Evolutionary conservation across 2,329 filamentous ascomycete genomes (phyloP).

Genomic region (Penicillium sclerotigenum): DNA sequence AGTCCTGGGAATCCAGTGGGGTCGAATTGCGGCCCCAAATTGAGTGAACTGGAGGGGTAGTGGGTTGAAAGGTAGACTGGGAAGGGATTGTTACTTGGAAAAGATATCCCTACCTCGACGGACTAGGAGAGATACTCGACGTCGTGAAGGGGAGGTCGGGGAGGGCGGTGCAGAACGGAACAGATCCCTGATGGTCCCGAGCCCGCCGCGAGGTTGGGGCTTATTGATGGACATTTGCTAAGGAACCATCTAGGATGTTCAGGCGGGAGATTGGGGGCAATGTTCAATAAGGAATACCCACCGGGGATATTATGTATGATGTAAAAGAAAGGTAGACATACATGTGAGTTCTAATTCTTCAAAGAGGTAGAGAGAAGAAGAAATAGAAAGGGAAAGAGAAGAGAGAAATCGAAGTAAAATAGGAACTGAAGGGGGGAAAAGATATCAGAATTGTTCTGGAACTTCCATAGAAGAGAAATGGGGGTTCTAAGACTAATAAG

Average conservation of each 20-base stretch:
- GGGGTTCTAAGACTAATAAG: constrained; percentile 1
- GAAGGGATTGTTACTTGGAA: constrained; percentile 30
- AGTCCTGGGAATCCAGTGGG: constrained; percentile 5
- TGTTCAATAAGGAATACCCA: constrained; percentile 5
- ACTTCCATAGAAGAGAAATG: constrained; percentile 16
- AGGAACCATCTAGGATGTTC: constrained; percentile 27
- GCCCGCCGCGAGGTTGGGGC: constrained; percentile 30
- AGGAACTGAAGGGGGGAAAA: constrained; percentile 9
- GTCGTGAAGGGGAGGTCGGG: constrained; percentile 26
- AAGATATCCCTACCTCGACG: constrained; percentile 37
- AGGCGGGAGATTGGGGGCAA: not conserved
- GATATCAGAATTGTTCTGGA: constrained; percentile 16
- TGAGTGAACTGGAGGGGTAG: constrained; percentile 7
- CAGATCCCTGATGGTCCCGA: constrained; percentile 33
- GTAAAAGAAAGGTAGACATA: constrained; percentile 24
- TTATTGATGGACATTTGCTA: constrained; percentile 39
- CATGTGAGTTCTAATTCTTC: constrained; percentile 10
- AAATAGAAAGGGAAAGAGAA: not conserved
- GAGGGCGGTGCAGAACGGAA: constrained; percentile 31
- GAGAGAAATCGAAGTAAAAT: not conserved
- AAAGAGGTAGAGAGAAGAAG: not conserved
- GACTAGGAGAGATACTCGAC: constrained; percentile 32
- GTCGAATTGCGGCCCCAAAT: constrained; percentile 3
- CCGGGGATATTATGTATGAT: constrained; percentile 20
- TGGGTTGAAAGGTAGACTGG: not conserved